Conservation (phyloP, 179 eudicot species). For the Drosera spatulata region DNA sequence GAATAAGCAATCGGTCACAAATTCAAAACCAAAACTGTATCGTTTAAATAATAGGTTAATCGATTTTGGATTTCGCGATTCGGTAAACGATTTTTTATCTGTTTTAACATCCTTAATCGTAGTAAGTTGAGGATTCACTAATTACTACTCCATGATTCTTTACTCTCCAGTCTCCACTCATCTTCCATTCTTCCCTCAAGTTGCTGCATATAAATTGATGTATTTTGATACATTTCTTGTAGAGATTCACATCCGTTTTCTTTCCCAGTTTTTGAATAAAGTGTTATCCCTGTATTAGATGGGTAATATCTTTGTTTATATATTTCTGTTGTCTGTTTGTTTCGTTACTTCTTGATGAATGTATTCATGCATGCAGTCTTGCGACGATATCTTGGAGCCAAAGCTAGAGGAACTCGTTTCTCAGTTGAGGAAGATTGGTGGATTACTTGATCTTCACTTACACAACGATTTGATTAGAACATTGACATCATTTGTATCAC, state of each 20-base stretch:
- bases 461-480: constrained; percentile 36
- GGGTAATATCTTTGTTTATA: neutral
- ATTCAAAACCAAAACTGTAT: too few relatives aligned
- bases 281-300: neutral
- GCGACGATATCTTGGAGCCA: constrained; percentile 74
- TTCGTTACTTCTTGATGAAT: neutral
- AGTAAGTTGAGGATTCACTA: too few relatives aligned
- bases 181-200: neutral
- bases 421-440: constrained; percentile 54
- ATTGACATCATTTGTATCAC: constrained; percentile 51
- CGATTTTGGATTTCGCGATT: too few relatives aligned
- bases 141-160: too few relatives aligned
- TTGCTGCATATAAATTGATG: neutral
- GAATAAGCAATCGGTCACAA: too few relatives aligned
- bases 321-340: neutral
- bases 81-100: too few relatives aligned
- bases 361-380: constrained; percentile 28
- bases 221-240: neutral
- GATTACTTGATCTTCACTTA: constrained; percentile 47
- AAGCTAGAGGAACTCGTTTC: constrained; percentile 48
- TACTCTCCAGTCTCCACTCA: too few relatives aligned
- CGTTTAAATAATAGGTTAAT: too few relatives aligned
- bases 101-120: too few relatives aligned
- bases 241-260: neutral
- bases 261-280: neutral